Conservation (phyloP, 1,284 basidiomycete species). For the Phaffia rhodozyma region DNA sequence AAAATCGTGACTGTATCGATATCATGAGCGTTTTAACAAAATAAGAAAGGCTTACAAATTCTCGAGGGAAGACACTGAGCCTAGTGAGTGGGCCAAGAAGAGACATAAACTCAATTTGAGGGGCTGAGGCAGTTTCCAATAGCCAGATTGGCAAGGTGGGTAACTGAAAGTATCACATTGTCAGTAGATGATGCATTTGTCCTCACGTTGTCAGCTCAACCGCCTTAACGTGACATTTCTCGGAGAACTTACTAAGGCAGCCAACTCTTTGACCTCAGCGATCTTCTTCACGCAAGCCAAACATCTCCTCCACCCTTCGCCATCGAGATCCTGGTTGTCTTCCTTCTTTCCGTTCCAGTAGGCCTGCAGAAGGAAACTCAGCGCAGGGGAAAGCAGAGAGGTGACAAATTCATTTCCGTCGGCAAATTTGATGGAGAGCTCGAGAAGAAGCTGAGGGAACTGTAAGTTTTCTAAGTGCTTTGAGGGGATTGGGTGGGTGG, state of each 20-base stretch:
- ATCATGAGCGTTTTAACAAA: background rate
- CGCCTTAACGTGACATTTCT: background rate
- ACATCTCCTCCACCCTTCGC: constrained; percentile 65
- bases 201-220: background rate
- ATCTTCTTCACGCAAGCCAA: constrained; percentile 69
- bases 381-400: constrained; percentile 38
- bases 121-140: constrained; percentile 29
- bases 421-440: constrained; percentile 37
- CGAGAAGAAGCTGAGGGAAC: constrained; percentile 39
- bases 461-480: constrained; percentile 21
- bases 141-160: constrained; percentile 34
- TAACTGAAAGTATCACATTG: constrained; percentile 24
- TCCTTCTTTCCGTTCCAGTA: constrained; percentile 31
- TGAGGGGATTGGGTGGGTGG: constrained; percentile 15
- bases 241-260: constrained; percentile 43
- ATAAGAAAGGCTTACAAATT: constrained; percentile 68
- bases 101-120: constrained; percentile 45
- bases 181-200: background rate
- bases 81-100: constrained; percentile 71
- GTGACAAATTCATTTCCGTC: constrained; percentile 33
- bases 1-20: too few relatives aligned
- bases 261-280: constrained; percentile 69
- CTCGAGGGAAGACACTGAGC: constrained; percentile 67
- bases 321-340: constrained; percentile 27
- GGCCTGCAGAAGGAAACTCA: constrained; percentile 35